Base-by-base conservation (phyloP, 2,329 filamentous ascomycete genomes). In the Trichoderma semiorbis region DNA sequence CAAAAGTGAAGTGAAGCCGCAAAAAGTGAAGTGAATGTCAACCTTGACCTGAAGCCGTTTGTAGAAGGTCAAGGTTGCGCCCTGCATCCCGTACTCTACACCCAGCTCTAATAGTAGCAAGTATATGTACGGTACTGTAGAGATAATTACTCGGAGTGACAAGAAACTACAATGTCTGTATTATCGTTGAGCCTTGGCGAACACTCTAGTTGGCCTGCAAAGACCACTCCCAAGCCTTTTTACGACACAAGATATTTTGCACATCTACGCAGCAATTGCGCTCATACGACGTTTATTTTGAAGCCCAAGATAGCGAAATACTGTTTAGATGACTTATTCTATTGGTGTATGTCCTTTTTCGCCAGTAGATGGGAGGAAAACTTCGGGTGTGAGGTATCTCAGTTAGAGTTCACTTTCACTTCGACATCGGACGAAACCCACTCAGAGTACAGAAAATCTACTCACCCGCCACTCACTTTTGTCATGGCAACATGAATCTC, bases 121-220 rank as follows among this genome's bases (percentile, higher is more conserved):
- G 16, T 10, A 43, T 2, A 43, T n/a, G 39, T n/a, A n/a, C 18
- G 39, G 7, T 1, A 43, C 3, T 43, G 18, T n/a, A 43, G 39
- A 43, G 16, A 43, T n/a, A n/a, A 43, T 0, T 43, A 43, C 39
- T 0, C 0, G 16, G 39, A 43, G 18, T 3, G 0, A 3, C 18
- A 43, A 43, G 16, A 10, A 39, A 39, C 1, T 34, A 34, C 14
- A 1, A 39, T 39, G 36, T 0, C 2, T 39, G 36, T 39, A 39
- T 8, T 39, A 18, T 39, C 36, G 7, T 39, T 16, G 16, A 43
- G 39, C 16, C 18, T 18, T 43, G 1, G 36, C 7, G 16, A 43
- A 43, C 3, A 43, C 16, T 18, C 36, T 18, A 16, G 16, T 43
- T 43, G 39, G 39, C 16, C 39, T 2, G 16, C 39, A n/a, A 39